Percentiles rank a stretch among this genome's conserved stretches.
Conservation (phyloP, 2,329 filamentous ascomycete species). For the Trematosphaeria pertusa region DNA sequence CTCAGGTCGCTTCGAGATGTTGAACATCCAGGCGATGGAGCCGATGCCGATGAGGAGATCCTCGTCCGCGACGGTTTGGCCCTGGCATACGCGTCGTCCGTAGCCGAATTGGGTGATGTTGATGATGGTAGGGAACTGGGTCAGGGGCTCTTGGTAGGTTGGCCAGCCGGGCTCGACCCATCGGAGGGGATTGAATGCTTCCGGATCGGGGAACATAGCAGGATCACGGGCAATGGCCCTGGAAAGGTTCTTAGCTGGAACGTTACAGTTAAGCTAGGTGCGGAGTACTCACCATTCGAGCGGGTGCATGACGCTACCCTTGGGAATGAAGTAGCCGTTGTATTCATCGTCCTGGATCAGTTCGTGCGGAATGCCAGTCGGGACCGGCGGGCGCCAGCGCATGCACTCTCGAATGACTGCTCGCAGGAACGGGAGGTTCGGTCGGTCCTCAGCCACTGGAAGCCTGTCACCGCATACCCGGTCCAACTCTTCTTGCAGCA, state of each 20-base stretch:
- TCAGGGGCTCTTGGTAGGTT: conserved; percentile 61
- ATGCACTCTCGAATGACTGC: conserved; percentile 49
- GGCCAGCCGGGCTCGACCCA: conserved; percentile 66
- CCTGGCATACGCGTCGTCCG: conserved; percentile 57
- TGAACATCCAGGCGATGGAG: conserved; percentile 55
- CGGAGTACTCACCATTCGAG: conserved; percentile 50
- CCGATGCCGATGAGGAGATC: conserved; percentile 53
- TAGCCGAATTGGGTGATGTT: conserved; percentile 63
- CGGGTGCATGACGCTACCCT: conserved; percentile 57
- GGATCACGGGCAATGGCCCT: conserved; percentile 63
- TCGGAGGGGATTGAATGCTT: conserved; percentile 64
- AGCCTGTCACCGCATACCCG: conserved; percentile 49
- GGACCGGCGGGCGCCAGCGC: conserved; percentile 55
- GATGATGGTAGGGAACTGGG: conserved; percentile 60
- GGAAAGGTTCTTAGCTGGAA: conserved; percentile 16
- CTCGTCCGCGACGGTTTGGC: conserved; percentile 51
- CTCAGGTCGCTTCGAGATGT: conserved; percentile 38
- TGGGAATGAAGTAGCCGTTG: conserved; percentile 63
- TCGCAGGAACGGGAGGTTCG: conserved; percentile 48
- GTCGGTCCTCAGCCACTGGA: conserved; percentile 46
- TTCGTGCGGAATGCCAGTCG: conserved; percentile 61
- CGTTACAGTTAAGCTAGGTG: background rate
- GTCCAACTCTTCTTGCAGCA: conserved; percentile 51
- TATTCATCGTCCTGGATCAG: conserved; percentile 64
- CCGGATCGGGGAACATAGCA: conserved; percentile 68